These are phyloP conservation scores for Periconia macrospinosa DNA, from an alignment of 2,329 filamentous ascomycete genomes.

Conservation along the genomic window DNA sequence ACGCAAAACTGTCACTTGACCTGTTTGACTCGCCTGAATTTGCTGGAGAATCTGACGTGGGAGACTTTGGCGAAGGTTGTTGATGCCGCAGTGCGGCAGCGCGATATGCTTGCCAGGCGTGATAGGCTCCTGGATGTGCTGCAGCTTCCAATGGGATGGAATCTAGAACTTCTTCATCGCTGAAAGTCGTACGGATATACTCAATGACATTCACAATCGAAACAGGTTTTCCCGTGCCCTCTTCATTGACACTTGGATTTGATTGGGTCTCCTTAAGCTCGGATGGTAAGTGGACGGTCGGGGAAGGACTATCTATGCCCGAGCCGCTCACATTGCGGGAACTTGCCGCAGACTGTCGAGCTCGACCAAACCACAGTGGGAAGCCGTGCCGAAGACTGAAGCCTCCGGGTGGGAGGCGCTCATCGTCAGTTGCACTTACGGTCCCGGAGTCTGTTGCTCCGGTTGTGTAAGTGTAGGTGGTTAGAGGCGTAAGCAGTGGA, in stretches of 20 bases:
- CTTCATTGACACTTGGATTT: constrained; percentile 9
- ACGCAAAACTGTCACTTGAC: constrained; percentile 22
- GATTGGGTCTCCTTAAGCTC: constrained; percentile 10
- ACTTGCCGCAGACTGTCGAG: constrained; percentile 28
- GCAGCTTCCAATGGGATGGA: constrained; percentile 77
- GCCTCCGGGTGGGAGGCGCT: constrained; percentile 81
- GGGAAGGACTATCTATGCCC: constrained; percentile 21
- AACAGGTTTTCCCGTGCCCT: constrained; percentile 12
- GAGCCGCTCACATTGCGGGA: constrained; percentile 40
- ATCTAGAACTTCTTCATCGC: constrained; percentile 75
- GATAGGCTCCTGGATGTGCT: constrained; percentile 89
- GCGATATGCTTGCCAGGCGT: constrained; percentile 82
- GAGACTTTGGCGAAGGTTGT: constrained; percentile 17
- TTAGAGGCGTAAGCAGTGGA: constrained; percentile 85
- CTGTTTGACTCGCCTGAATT: constrained; percentile 8
- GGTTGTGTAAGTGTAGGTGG: constrained; percentile 91
- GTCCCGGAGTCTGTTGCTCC: constrained; percentile 72
- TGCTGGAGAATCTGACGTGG: constrained; percentile 26
- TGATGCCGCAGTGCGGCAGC: constrained; percentile 40
- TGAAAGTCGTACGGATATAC: constrained; percentile 83
- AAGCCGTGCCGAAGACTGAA: constrained; percentile 92
- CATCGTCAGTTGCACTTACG: constrained; percentile 80
- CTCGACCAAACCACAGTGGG: constrained; percentile 75
- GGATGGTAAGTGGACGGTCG: constrained; percentile 16
- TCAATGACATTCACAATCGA: constrained; percentile 63